Percentiles rank a stretch among this genome's conserved stretches.
Conservation (phyloP, 73 alveolate genomes). For the Symbiodinium natans region DNA sequence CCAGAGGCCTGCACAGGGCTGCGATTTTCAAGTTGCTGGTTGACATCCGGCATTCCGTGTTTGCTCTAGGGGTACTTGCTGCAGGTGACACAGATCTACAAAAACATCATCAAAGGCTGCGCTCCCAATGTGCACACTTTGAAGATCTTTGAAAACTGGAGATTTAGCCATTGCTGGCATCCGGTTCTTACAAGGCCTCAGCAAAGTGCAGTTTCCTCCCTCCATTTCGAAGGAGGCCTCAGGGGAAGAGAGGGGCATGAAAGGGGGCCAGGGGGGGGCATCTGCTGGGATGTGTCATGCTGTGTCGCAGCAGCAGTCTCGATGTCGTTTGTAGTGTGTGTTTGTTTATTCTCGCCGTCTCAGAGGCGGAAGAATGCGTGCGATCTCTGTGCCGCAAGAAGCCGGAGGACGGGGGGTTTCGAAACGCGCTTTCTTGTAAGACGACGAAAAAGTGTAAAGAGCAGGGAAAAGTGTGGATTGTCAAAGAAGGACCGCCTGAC, state of each 20-base stretch:
- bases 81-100: constrained; percentile 89
- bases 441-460: no score
- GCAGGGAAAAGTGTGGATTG: no score
- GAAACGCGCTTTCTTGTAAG: neutral
- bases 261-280: no score
- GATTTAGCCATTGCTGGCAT: neutral
- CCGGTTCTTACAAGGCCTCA: constrained; percentile 55
- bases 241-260: no score
- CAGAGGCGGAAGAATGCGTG: constrained; percentile 61
- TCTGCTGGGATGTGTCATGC: no score
- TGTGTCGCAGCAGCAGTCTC: neutral
- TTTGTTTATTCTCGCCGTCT: neutral
- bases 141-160: neutral
- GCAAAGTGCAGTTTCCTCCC: constrained; percentile 38
- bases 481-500: constrained; percentile 44
- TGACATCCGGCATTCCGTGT: neutral
- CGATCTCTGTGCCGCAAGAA: constrained; percentile 81
- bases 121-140: neutral
- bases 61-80: neutral
- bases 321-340: neutral
- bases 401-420: constrained; percentile 39
- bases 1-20: constrained; percentile 38
- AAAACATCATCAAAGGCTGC: constrained; percentile 48
- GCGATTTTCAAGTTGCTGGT: neutral
- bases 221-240: no score